phyloP scores from a whole-genome alignment of 768 basidiomycete genomes.

The Tulasnella sp. region DNA sequence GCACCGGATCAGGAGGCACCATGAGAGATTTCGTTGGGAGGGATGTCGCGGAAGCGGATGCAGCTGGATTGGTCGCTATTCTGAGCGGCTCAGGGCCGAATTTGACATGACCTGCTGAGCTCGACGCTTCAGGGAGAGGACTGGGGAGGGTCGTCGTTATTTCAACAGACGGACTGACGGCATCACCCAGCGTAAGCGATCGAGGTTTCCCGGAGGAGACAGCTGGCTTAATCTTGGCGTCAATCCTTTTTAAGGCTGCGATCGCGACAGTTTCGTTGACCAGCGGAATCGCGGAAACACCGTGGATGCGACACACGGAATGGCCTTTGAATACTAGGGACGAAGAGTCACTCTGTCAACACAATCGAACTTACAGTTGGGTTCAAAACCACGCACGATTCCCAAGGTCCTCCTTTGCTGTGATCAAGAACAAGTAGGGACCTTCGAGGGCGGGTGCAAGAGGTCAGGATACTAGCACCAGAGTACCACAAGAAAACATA shows the following conservation, averaged over 20 bases:
- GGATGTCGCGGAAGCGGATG: not conserved
- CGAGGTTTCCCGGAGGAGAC: not conserved
- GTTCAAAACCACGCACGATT: conserved; percentile 37
- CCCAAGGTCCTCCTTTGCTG: conserved; percentile 49
- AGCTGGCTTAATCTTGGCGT: not conserved
- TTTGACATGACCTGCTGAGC: conserved; percentile 3
- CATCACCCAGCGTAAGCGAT: not conserved
- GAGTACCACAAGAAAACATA: conserved; percentile 26
- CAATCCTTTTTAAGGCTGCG: conserved; percentile 38
- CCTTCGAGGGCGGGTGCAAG: conserved; percentile 31
- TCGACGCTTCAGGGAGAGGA: too few relatives aligned
- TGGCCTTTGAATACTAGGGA: conserved; percentile 52
- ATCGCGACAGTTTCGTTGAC: conserved; percentile 44
- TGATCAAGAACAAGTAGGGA: conserved; percentile 65
- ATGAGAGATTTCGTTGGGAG: not conserved
- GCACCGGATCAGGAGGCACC: conserved; percentile 3
- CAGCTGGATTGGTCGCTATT: not conserved
- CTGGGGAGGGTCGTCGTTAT: too few relatives aligned
- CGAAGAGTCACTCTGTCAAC: not conserved
- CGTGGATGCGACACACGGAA: conserved; percentile 54
- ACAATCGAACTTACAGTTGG: not conserved
- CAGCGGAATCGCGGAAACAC: conserved; percentile 61
- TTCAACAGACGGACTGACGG: not conserved
- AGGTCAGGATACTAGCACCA: not conserved
- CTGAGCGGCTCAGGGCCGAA: conserved; percentile 8